Conservation (phyloP, 495 filamentous ascomycete genomes). For the Cercophora scortea region DNA sequence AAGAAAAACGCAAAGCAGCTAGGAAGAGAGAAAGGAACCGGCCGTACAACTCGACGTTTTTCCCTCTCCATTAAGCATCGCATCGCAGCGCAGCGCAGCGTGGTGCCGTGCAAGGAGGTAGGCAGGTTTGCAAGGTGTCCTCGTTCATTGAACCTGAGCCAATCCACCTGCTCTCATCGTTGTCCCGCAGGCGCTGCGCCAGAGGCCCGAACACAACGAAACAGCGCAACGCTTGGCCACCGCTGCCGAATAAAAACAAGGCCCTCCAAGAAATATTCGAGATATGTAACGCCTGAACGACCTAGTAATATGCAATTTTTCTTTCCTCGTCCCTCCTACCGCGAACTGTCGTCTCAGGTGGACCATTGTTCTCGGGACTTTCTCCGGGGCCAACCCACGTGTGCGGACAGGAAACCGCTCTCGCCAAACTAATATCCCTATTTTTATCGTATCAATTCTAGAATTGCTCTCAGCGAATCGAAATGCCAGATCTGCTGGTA, state of each 20-base stretch:
- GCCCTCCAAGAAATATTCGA: not conserved
- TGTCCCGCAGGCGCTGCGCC: no score
- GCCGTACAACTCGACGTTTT: not conserved
- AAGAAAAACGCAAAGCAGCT: no score
- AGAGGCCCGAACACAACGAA: no score
- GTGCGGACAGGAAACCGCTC: no score
- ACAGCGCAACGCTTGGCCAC: no score
- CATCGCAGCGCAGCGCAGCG: not conserved
- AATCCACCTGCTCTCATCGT: not conserved
- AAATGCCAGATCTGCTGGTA: slow-evolving; percentile 70
- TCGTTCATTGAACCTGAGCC: not conserved
- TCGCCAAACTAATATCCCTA: not conserved
- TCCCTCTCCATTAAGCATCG: not conserved
- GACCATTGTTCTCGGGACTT: no score
- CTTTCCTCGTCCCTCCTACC: not conserved
- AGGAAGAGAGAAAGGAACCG: no score
- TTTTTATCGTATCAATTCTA: not conserved
- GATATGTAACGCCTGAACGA: slow-evolving; percentile 13
- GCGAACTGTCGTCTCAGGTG: no score
- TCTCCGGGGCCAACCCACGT: no score
- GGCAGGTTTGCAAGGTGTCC: not conserved
- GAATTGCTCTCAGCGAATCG: slow-evolving; percentile 43
- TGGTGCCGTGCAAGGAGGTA: not conserved
- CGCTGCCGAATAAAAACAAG: not conserved
- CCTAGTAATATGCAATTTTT: slow-evolving; percentile 15